Evolutionary conservation across 169 alveolate genomes (phyloP).

Genomic region (Perkinsus olseni): DNA sequence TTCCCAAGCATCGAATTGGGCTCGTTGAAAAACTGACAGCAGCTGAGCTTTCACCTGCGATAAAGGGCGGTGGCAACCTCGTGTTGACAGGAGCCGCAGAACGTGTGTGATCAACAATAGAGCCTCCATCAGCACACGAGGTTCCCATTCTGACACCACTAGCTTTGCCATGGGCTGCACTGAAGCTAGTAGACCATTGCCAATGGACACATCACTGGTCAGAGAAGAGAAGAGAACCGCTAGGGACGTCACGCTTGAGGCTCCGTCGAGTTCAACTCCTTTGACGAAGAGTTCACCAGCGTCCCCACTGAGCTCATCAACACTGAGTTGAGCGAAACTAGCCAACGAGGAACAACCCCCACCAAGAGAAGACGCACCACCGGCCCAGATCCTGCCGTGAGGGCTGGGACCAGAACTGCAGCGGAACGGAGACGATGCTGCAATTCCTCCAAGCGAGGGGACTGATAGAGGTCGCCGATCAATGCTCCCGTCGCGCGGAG

Average conservation of each 20-base stretch:
- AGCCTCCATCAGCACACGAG: not conserved
- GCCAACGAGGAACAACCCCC: not conserved
- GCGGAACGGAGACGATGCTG: not conserved
- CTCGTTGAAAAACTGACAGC: not conserved
- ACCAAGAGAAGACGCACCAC: not conserved
- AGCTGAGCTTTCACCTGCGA: not conserved
- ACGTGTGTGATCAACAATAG: not conserved
- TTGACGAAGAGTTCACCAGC: not conserved
- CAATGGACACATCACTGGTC: not conserved
- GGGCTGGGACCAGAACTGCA: not conserved
- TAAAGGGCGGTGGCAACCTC: not conserved
- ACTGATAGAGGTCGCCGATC: not conserved
- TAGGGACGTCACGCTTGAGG: not conserved
- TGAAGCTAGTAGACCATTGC: not conserved
- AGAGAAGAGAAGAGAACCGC: not conserved
- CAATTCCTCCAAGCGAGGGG: not conserved
- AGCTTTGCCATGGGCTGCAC: not conserved
- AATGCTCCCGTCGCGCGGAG: not conserved
- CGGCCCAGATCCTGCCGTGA: not conserved
- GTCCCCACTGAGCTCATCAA: not conserved
- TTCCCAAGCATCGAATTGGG: not conserved
- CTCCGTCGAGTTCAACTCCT: not conserved
- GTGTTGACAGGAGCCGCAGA: not conserved
- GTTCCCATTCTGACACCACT: not conserved
- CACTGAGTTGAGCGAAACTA: not conserved